Evolutionary conservation across 2,329 filamentous ascomycete genomes (phyloP), one percentile per base, ranked within the genome.

Genomic region (Teratosphaeria epicoccoides): DNA sequence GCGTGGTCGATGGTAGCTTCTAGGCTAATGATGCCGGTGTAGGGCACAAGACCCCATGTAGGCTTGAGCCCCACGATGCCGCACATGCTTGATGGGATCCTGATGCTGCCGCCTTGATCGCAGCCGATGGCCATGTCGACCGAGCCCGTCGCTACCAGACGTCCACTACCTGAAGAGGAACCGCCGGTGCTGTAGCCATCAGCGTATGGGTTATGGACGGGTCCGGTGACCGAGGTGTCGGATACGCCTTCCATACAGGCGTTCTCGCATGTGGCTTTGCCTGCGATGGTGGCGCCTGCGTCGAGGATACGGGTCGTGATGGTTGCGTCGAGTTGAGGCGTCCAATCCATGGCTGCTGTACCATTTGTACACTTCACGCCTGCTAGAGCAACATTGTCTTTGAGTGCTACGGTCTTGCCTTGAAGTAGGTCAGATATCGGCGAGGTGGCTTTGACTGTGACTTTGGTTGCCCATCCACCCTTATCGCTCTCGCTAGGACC

Each of bases 11-110:
- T 68, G 47, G 69, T 68, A 0, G 69, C 66, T 47, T 74, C 61
- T 43, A 71, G 53, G 22, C 68, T 59, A 26, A 66, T 66, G 6
- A 75, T 72, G 0, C 74, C 74, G 0, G 74, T 76, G 55, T 77
- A 77, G 0, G 75, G 75, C 0, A 78, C 68, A 1, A 77, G 61
- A 0, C 75, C 74, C 59, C 72, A 69, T 0, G 74, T 76, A 0
- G 74, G 70, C 53, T 78, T 78, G 44, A 64, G 55, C 20, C 64
- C 65, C 1, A 66, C 59, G 46, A 63, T 62, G 20, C 68, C 68
- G 52, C 68, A 69, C 43, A 67, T 66, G 1, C 63, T 63, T 0
- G 67, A 59, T 2, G 68, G 68, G 10, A 71, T 65, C n/a, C 66
- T 55, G 25, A 70, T 68, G 48, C 61, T 65, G 14, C 68, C 68